Evolutionary conservation across 176 grass and related monocot species (phyloP).

Genomic region (Oryza officinalis): DNA sequence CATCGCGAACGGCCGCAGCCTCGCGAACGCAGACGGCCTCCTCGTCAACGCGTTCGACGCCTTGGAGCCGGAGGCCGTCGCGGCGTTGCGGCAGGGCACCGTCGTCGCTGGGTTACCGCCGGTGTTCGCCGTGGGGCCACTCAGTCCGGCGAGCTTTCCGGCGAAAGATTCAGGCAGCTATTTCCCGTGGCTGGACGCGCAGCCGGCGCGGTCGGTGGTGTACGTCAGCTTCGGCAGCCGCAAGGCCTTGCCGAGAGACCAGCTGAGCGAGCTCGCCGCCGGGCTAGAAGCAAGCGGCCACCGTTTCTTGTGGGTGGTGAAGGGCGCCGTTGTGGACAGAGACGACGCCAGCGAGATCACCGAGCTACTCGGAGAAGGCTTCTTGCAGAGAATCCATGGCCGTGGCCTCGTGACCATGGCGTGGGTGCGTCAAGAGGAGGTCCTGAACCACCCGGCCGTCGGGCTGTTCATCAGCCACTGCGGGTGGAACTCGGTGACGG

Average conservation of each 20-base stretch:
- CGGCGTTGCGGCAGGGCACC: conserved; percentile 29
- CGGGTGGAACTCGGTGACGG: conserved; percentile 80
- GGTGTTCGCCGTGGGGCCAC: conserved; percentile 50
- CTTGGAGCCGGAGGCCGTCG: conserved; percentile 52
- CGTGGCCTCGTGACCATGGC: conserved; percentile 55
- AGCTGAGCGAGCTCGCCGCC: conserved; percentile 49
- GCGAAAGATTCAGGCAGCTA: background rate
- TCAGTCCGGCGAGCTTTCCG: background rate
- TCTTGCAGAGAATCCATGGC: conserved; percentile 35
- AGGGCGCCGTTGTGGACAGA: conserved; percentile 50
- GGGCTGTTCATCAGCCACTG: conserved; percentile 75
- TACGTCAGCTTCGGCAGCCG: conserved; percentile 84
- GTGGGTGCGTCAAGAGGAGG: conserved; percentile 69
- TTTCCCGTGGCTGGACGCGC: conserved; percentile 47
- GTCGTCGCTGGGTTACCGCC: conserved; percentile 40
- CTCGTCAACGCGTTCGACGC: conserved; percentile 58
- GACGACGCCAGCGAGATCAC: conserved; percentile 42
- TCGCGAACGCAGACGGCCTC: conserved; percentile 31
- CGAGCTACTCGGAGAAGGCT: conserved; percentile 45
- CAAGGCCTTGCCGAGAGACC: conserved; percentile 42
- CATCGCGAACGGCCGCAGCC: conserved; percentile 48
- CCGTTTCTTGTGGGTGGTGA: conserved; percentile 85
- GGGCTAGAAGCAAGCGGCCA: conserved; percentile 58
- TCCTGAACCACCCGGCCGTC: conserved; percentile 49
- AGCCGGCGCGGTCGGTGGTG: conserved; percentile 69